These are phyloP conservation scores for Amoebophrya sp. DNA, from an alignment of 169 alveolate genomes.

Conservation along the genomic window DNA sequence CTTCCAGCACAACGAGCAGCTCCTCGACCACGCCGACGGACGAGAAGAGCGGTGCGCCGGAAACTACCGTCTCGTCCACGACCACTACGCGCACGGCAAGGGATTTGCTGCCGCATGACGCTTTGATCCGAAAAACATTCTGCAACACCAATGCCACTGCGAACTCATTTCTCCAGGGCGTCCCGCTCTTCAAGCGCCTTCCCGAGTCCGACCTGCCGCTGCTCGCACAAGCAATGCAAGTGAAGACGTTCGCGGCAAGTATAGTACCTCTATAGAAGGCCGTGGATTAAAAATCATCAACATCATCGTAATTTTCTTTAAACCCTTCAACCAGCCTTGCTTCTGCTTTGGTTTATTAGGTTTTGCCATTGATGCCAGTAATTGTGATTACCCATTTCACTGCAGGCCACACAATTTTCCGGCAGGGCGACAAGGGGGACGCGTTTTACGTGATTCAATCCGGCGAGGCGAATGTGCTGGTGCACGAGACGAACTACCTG, in stretches of 20 bases:
- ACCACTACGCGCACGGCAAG: neutral
- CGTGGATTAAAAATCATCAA: no score
- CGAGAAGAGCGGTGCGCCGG: no score
- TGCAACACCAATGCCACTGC: no score
- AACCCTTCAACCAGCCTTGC: no score
- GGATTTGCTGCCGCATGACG: neutral
- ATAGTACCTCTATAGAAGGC: neutral
- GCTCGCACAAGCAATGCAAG: neutral
- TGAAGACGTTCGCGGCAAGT: neutral
- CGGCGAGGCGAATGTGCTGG: neutral
- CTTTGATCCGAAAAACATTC: neutral
- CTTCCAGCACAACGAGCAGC: no score
- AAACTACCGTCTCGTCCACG: no score
- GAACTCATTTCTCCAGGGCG: neutral
- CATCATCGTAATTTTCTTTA: no score
- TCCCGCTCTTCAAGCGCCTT: neutral
- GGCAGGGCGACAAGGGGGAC: neutral
- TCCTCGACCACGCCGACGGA: no score
- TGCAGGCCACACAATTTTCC: neutral
- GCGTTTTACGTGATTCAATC: neutral
- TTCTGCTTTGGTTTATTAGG: neutral
- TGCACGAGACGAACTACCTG: neutral
- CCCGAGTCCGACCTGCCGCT: neutral
- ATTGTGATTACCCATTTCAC: neutral
- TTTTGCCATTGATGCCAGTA: neutral